Percentiles rank a stretch among this genome's conserved stretches.
Evolutionary conservation across 805 yeast species (phyloP).

Genomic region (Candida cerambycidarum): DNA sequence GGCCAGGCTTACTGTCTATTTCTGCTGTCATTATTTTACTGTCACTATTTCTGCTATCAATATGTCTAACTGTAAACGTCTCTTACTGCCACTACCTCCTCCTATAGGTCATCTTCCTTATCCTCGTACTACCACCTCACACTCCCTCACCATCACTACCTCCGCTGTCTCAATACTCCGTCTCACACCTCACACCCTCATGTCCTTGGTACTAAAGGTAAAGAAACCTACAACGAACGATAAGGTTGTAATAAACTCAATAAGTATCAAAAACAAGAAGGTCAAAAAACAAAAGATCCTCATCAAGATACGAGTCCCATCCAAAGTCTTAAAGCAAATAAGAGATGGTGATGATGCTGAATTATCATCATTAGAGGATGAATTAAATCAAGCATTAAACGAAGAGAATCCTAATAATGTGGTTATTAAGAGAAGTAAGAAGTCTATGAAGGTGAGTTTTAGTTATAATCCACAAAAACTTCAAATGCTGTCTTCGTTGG

Average conservation of each 20-base stretch:
- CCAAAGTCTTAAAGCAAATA: not conserved
- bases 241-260: slow-evolving; percentile 1
- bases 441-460: not conserved
- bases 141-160: not conserved
- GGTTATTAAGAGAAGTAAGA: too few species aligned
- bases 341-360: not conserved
- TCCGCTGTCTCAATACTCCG: too few species aligned
- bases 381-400: slow-evolving; percentile 16
- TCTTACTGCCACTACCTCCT: too few species aligned
- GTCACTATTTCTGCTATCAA: too few species aligned
- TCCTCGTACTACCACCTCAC: too few species aligned
- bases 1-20: too few species aligned
- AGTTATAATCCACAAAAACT: not conserved
- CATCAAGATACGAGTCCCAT: slow-evolving; percentile 8
- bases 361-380: slow-evolving; percentile 19
- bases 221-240: not conserved
- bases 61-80: too few species aligned
- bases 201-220: slow-evolving; percentile 8
- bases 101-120: too few species aligned
- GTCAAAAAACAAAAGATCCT: not conserved
- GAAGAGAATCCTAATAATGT: not conserved
- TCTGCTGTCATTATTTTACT: not conserved
- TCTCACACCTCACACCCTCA: not conserved
- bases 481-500: too few species aligned
- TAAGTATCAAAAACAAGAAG: not conserved